A percentile compares a stretch with the other conserved stretches of the same genome.
phyloP scores from a whole-genome alignment of 371 early-diverging fungal genomes.

The Mucor sp. region DNA sequence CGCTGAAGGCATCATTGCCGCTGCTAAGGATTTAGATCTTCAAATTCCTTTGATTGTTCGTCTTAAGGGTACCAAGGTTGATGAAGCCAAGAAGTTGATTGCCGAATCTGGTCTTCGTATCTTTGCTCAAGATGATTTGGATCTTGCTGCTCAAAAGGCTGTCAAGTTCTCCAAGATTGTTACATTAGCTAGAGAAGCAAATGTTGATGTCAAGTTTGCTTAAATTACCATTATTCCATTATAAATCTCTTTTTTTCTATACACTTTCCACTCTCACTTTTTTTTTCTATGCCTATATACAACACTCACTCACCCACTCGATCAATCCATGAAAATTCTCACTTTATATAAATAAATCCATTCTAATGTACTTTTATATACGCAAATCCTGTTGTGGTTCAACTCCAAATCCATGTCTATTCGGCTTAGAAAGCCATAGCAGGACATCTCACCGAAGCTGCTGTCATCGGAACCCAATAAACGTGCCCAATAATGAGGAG shows the following conservation, averaged over 20 bases:
- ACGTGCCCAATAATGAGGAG: no score
- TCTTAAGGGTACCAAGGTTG: constrained; percentile 84
- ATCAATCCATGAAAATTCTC: not conserved
- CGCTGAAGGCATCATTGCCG: constrained; percentile 97
- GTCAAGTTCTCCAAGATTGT: constrained; percentile 92
- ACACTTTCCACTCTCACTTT: not conserved
- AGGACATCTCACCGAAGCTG: no score
- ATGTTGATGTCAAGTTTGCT: constrained; percentile 66
- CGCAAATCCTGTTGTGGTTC: no score
- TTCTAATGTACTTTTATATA: constrained; percentile 1
- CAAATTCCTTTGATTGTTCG: constrained; percentile 95
- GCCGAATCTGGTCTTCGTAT: constrained; percentile 90
- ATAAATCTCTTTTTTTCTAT: not conserved
- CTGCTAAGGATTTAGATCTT: constrained; percentile 88
- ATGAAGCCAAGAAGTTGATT: constrained; percentile 65
- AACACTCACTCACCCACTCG: not conserved
- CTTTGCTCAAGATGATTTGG: constrained; percentile 92
- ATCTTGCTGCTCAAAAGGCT: constrained; percentile 92
- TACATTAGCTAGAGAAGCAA: constrained; percentile 68
- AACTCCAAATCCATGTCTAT: no score
- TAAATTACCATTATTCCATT: constrained; percentile 10
- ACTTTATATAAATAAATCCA: not conserved
- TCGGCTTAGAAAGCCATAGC: no score
- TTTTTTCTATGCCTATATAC: not conserved
- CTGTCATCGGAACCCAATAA: no score